A percentile compares a stretch with the other conserved stretches of the same genome.
Conservation (phyloP, 1,139 yeast species). For the Pneumocystis canis region DNA sequence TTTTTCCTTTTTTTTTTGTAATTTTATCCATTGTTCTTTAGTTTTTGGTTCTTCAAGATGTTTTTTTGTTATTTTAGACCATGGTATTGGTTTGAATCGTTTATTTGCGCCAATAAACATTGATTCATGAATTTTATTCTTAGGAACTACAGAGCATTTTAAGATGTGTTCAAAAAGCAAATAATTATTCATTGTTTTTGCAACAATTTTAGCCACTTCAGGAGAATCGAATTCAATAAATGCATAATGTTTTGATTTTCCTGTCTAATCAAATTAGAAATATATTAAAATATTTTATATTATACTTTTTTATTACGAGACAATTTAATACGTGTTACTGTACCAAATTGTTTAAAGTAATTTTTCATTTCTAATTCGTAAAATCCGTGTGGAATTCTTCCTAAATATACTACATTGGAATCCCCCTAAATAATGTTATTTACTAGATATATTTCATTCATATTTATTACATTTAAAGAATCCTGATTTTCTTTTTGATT, state of each 20-base stretch:
- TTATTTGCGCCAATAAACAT: constrained; percentile 41
- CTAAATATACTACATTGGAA: constrained; percentile 68
- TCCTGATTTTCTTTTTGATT: constrained; percentile 14
- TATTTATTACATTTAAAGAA: background rate
- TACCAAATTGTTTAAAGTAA: constrained; percentile 85
- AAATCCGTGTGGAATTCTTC: constrained; percentile 86
- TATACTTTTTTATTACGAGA: constrained; percentile 61
- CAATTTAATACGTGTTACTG: constrained; percentile 56
- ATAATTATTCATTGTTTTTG: constrained; percentile 92
- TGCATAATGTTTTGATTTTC: constrained; percentile 85
- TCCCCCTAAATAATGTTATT: constrained; percentile 12
- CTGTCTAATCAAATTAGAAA: constrained; percentile 33
- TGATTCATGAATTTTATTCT: constrained; percentile 32
- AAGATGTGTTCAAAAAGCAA: constrained; percentile 73
- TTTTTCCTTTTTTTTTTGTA: constrained; percentile 38
- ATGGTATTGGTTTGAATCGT: constrained; percentile 47
- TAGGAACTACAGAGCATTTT: constrained; percentile 44
- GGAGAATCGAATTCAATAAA: constrained; percentile 64
- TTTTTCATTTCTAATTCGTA: constrained; percentile 66
- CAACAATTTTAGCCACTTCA: constrained; percentile 75
- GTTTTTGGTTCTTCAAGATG: constrained; percentile 45
- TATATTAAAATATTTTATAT: background rate
- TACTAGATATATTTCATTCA: background rate
- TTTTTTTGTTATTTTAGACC: constrained; percentile 41
- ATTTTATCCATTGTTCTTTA: constrained; percentile 44